Base-by-base conservation (phyloP, 148 eudicot genomes). In the Chenopodium quinoa region DNA sequence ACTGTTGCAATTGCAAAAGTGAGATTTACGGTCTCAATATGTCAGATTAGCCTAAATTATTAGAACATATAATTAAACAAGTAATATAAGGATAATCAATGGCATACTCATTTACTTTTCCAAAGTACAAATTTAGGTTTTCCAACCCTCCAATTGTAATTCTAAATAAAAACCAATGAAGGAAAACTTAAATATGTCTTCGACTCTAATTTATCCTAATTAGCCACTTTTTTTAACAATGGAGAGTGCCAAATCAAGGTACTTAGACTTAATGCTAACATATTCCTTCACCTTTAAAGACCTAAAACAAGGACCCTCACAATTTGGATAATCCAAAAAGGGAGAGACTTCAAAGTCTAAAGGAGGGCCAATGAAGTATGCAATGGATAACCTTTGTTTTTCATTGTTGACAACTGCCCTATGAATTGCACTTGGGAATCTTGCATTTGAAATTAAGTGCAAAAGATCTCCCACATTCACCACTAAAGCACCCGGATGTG, bases 401-500 rank as follows among this genome's bases (percentile, higher is more conserved):
- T 77, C 82, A 58, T 65, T 76, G 48, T 85, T 89, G 69, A 89
- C 92, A 14, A 88, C 29, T 4, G 84, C 97, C 40, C 91, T 90
- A 79, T 93, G 97, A 58, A 77, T 27, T 37, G 86, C 88, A 19
- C 81, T 80, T 0, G 81, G 87, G 32, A 87, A 88, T 44, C 81
- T 81, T 13, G 79, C 97, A 77, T 93, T 93, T 12, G 95, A 89
- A 2, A 89, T 81, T 19, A 93, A 89, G 74, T 92, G 90, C 9
- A 92, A 78, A 7, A 92, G 85, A 65, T 93, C 95, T 1, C 95
- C 97, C 0, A 91, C 82, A 73, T 93, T 92, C 22, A 93, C 91
- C 0, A 89, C 79, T 4, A 93, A 85, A 17, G 93, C 92, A 0
- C 85, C 95, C 0, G 88, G 63, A 3, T 82, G 80, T 5, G 90